Evolutionary conservation across 2,329 filamentous ascomycete species (phyloP), one percentile per base, ranked within the genome.

Genomic region (Ascochyta pisi): DNA sequence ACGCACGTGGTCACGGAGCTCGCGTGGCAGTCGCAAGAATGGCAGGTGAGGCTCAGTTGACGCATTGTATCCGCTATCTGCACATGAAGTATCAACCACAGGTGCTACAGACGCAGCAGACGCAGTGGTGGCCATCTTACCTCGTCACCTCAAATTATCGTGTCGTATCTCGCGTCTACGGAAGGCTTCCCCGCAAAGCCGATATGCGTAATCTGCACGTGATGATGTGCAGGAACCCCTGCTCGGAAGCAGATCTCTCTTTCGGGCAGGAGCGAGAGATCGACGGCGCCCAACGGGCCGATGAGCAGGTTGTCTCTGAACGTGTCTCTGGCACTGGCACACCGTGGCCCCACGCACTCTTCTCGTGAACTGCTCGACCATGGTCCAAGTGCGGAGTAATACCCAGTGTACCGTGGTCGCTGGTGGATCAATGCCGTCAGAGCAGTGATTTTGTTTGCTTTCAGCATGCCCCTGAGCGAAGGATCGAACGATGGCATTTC

Each of bases 1-100:
- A 57, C 57, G 16, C 58, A 71, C 71, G 59, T 71, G 66, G 56
- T 77, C 71, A n/a, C 74, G 70, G 23, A 77, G 65, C 57, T 77
- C 74, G 39, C 71, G 65, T 12, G 74, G 74, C 12, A 77, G 64
- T 7, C 54, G 44, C 12, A 76, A 60, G 45, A 77, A 73, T 7
- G 70, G 67, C 43, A 70, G 72, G 26, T 59, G 19, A 16, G 56
- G 54, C 16, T 22, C 42, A 22, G 33, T 45, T 29, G 49, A 24
- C 33, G 42, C 37, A 27, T 38, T 45, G 27, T 54, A 24, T 38
- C 56, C 41, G 13, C 19, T 35, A 31, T 49, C 50, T 46, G 56
- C 41, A 26, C 16, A 23, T 41, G 35, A 27, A 41, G 29, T 49
- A 46, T 57, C 54, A 53, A 53, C 24, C 35, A 46, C 49, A 53